Conservation (phyloP, 257 asterid genomes). For the Scutellaria baicalensis region DNA sequence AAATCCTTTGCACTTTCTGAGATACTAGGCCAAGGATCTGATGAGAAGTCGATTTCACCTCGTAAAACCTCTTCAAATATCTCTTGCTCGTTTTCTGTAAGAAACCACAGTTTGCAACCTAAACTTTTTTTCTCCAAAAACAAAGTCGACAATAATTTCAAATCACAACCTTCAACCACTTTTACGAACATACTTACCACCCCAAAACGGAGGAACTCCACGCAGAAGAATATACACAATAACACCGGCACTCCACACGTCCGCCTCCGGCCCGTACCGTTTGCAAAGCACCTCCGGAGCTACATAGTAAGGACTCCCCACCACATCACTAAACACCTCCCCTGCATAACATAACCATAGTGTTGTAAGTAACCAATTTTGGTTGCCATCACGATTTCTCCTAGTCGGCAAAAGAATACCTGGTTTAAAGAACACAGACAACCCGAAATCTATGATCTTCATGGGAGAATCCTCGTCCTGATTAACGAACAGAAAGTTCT, state of each 20-base stretch:
- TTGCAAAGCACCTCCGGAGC: conserved; percentile 63
- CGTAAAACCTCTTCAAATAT: conserved; percentile 56
- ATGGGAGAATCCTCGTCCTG: conserved; percentile 63
- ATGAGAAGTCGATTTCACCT: conserved; percentile 49
- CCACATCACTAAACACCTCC: conserved; percentile 45
- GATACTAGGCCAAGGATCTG: conserved; percentile 71
- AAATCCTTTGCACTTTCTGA: conserved; percentile 62
- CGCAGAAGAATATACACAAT: conserved; percentile 50
- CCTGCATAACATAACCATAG: conserved; percentile 23
- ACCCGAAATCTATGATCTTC: conserved; percentile 72
- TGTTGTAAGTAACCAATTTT: not conserved
- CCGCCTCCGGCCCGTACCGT: conserved; percentile 50
- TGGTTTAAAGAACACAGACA: conserved; percentile 73
- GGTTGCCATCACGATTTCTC: not conserved
- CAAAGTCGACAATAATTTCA: no score
- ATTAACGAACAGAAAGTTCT: conserved; percentile 60
- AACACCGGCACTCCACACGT: conserved; percentile 69
- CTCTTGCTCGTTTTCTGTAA: conserved; percentile 50
- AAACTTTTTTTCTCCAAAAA: no score
- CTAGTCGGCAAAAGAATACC: conserved; percentile 37
- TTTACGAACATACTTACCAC: conserved; percentile 30
- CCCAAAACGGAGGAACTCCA: conserved; percentile 72
- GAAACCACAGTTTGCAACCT: no score
- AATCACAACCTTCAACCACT: no score
- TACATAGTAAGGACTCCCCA: conserved; percentile 62